Evolutionary conservation across 148 eudicot genomes (phyloP), one percentile per base, ranked within the genome.

Genomic region (Pharnaceum exiguum): DNA sequence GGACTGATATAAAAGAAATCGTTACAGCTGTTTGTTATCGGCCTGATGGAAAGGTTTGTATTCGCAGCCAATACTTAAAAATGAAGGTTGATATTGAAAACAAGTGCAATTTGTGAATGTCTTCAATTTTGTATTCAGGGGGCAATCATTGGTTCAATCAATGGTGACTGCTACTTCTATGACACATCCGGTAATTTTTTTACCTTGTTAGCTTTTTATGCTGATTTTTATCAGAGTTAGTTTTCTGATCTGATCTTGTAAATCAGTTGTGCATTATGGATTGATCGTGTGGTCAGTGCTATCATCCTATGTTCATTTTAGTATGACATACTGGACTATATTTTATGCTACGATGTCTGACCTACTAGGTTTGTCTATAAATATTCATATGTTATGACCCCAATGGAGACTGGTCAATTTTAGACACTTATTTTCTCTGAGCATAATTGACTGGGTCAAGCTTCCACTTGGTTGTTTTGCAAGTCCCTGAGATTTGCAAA

Each of bases 1-100:
- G 97, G 97, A 77, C 72, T 0, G 91, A 90, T 52, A 47, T 74
- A 10, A 84, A 71, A 71, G 95, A 82, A 59, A 90, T 90, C 19
- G 82, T 91, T 9, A 85, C 96, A 21, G 98, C 96, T 33, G 78
- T 87, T 57, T 76, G 86, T 50, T 87, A 87, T 69, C 83, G 74
- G 54, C 98, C 94, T 30, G 77, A 77, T 80, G 98, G 94, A 52
- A 66, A 88, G 96, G 96, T 85, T 60, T 53, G 81, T 53, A 58
- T 55, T 25, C 5, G 33, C 36, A 11, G 3, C 23, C 50, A 26
- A 23, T 46, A 40, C 12, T 48, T 29, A 29, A 22, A 16, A 21
- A 23, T 25, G 13, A n/a, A n/a, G 13, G 36, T 51, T 17, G 47
- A 13, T 25, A 50, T 48, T 7, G 27, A 48, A 48, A 40, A 31